Conservation (phyloP, 495 filamentous ascomycete species). For the Xylaria venustula region DNA sequence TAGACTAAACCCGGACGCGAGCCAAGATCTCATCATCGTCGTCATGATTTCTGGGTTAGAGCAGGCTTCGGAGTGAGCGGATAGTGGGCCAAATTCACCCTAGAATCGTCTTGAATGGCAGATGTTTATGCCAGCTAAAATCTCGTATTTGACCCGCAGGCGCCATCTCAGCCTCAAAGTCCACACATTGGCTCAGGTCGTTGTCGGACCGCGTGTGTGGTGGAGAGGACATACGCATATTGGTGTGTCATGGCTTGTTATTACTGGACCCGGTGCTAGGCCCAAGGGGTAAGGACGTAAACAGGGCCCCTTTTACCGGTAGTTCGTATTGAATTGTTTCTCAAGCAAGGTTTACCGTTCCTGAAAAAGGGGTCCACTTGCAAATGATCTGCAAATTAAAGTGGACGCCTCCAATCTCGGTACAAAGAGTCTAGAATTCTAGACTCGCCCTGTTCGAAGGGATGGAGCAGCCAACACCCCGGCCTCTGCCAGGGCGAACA, state of each 20-base stretch:
- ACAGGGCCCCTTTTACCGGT: neutral
- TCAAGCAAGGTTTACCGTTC: neutral
- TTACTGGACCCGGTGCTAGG: neutral
- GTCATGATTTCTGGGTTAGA: neutral
- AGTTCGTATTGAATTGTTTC: constrained; percentile 6
- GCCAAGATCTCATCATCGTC: constrained; percentile 10
- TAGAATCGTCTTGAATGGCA: neutral
- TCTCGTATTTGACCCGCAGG: constrained; percentile 13
- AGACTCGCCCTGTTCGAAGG: neutral
- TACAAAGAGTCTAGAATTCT: neutral
- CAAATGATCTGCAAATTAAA: constrained; percentile 5
- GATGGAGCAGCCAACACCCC: neutral
- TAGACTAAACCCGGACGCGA: constrained; percentile 6
- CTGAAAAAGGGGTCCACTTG: neutral
- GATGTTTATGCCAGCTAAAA: constrained; percentile 8
- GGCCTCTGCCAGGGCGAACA: neutral
- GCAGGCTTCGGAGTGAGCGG: constrained; percentile 8
- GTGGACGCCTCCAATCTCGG: neutral
- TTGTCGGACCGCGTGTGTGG: neutral
- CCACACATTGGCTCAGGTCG: neutral
- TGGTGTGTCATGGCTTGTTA: constrained; percentile 4
- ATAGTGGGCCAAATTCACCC: constrained; percentile 3
- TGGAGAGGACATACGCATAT: neutral
- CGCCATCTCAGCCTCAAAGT: constrained; percentile 16
- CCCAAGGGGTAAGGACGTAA: neutral